phyloP scores from a whole-genome alignment of 331 rosid species.

The Dryas integrifolia region DNA sequence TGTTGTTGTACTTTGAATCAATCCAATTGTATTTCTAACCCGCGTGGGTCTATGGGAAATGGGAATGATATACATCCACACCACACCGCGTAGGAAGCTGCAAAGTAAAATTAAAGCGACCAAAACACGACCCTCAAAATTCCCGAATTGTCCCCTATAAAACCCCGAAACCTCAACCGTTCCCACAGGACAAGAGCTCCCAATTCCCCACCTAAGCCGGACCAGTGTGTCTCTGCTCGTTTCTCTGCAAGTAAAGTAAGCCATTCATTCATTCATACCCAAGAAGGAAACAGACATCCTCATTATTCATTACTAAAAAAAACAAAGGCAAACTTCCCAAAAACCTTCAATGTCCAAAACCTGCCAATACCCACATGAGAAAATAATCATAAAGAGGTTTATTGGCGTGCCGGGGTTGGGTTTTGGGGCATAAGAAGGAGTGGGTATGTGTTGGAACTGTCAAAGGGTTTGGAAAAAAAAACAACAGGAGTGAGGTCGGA shows the following conservation, averaged over 20 bases:
- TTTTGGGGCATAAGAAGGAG: neutral
- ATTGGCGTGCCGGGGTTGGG: conserved; percentile 29
- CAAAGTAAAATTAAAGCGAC: neutral
- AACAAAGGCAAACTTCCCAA: neutral
- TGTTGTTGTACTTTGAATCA: too few relatives aligned
- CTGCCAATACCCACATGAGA: neutral
- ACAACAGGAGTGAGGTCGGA: conserved; percentile 24
- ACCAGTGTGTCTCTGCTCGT: conserved; percentile 3
- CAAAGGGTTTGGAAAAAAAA: conserved; percentile 21
- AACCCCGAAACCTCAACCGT: neutral
- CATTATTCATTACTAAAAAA: too few relatives aligned
- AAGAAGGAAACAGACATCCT: too few relatives aligned
- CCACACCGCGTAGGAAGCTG: conserved; percentile 1
- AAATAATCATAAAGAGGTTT: neutral
- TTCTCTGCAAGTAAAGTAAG: neutral
- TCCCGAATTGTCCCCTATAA: conserved; percentile 15
- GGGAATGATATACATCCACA: too few relatives aligned
- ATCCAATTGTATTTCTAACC: too few relatives aligned
- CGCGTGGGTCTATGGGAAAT: too few relatives aligned
- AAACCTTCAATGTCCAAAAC: neutral
- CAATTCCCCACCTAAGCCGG: too few relatives aligned
- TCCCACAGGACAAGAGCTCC: neutral
- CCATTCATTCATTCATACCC: too few relatives aligned
- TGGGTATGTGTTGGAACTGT: conserved; percentile 31
- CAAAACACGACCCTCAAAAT: neutral